phyloP scores from a whole-genome alignment of 495 filamentous ascomycete species.

The Hypomontagnella submonticulosa region DNA sequence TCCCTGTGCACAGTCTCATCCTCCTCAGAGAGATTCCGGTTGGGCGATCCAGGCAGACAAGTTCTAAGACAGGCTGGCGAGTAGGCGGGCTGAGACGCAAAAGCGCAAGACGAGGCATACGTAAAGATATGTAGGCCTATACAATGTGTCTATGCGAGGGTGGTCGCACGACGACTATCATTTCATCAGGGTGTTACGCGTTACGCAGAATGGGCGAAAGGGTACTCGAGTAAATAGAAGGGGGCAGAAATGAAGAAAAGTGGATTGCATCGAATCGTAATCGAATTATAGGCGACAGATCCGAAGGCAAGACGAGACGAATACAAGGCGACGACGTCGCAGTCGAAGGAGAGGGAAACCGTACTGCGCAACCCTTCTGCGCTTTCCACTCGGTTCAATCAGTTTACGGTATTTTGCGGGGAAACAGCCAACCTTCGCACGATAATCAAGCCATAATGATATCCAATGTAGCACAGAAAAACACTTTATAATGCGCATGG shows the following conservation, averaged over 20 bases:
- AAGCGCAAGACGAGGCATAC: slow-evolving; percentile 36
- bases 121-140: slow-evolving; percentile 32
- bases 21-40: slow-evolving; percentile 8
- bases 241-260: slow-evolving; percentile 9
- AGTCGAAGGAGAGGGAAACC: slow-evolving; percentile 17
- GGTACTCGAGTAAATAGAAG: slow-evolving; percentile 2
- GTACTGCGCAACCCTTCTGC: slow-evolving; percentile 4
- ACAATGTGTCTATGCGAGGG: slow-evolving; percentile 31
- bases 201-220: slow-evolving; percentile 23
- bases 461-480: slow-evolving; percentile 21
- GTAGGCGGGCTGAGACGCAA: slow-evolving; percentile 23
- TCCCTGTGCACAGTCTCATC: slow-evolving; percentile 1
- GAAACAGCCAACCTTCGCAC: slow-evolving; percentile 40
- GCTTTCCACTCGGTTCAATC: slow-evolving; percentile 16
- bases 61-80: slow-evolving; percentile 26
- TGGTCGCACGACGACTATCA: slow-evolving; percentile 39
- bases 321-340: slow-evolving; percentile 29
- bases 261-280: slow-evolving; percentile 21
- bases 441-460: slow-evolving; percentile 46
- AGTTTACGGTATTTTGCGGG: slow-evolving; percentile 29
- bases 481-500: slow-evolving; percentile 8
- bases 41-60: slow-evolving; percentile 27
- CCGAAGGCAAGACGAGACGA: not conserved
- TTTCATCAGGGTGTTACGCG: slow-evolving; percentile 35
- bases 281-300: not conserved